phyloP scores from a whole-genome alignment of 2,329 filamentous ascomycete species.

The Aspergillus tubingensis region DNA sequence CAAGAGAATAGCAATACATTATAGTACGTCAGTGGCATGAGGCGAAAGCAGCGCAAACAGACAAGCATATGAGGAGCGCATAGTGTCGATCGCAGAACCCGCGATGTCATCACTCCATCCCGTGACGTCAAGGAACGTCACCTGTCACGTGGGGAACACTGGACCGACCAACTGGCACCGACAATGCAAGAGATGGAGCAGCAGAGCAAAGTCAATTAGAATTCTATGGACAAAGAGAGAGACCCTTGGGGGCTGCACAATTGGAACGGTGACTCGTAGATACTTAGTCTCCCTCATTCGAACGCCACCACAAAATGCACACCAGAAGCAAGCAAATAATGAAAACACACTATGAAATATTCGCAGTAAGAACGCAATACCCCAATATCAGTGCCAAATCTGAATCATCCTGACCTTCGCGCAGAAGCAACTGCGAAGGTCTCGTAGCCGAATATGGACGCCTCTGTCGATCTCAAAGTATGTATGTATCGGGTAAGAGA shows the following conservation, averaged over 20 bases:
- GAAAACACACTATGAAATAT: background rate
- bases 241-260: background rate
- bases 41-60: background rate
- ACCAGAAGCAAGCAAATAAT: background rate
- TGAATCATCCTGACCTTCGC: background rate
- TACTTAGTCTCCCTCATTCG: background rate
- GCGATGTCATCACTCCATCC: constrained; percentile 7
- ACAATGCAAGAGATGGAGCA: background rate
- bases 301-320: background rate
- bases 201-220: constrained; percentile 7
- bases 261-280: background rate
- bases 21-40: constrained; percentile 5
- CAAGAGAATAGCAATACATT: background rate
- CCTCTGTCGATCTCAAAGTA: background rate
- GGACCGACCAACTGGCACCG: background rate
- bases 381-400: background rate
- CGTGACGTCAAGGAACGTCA: constrained; percentile 4
- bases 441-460: background rate
- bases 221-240: background rate
- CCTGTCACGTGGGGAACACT: background rate
- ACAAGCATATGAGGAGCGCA: background rate
- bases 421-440: background rate
- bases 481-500: background rate
- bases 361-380: background rate
- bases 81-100: background rate